Conservation (phyloP, 495 filamentous ascomycete genomes). For the Penicillium odoratum region DNA sequence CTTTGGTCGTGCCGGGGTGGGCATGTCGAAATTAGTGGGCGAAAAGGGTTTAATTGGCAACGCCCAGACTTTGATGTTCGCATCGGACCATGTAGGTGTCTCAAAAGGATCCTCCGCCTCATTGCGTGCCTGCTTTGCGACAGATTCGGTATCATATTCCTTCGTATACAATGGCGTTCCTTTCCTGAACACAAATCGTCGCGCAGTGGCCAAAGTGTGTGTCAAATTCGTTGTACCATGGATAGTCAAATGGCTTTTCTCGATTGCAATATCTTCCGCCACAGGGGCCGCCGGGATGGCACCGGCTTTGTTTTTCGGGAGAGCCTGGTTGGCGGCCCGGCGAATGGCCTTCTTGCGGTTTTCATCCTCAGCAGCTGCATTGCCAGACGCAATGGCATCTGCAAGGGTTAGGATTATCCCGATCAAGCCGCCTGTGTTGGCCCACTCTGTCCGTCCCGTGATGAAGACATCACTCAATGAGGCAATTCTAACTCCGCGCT, state of each 20-base stretch:
- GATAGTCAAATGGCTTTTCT: slow-evolving; percentile 54
- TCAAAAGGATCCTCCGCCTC: slow-evolving; percentile 36
- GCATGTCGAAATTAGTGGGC: slow-evolving; percentile 1
- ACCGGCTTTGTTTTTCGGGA: slow-evolving; percentile 21
- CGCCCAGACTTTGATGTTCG: slow-evolving; percentile 78
- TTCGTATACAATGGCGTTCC: slow-evolving; percentile 66
- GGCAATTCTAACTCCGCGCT: slow-evolving; percentile 58
- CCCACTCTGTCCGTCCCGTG: slow-evolving; percentile 74
- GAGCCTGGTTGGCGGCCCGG: slow-evolving; percentile 14
- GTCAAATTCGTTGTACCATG: slow-evolving; percentile 76
- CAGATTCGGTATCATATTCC: slow-evolving; percentile 58
- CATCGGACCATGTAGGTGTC: slow-evolving; percentile 70
- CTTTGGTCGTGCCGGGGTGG: slow-evolving; percentile 18
- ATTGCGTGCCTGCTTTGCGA: slow-evolving; percentile 17
- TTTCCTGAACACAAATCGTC: slow-evolving; percentile 85
- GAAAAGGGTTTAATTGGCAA: slow-evolving; percentile 54
- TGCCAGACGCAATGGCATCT: slow-evolving; percentile 51
- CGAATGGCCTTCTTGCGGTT: slow-evolving; percentile 28
- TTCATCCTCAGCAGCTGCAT: slow-evolving; percentile 32
- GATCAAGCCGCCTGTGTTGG: slow-evolving; percentile 73
- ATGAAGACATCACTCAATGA: slow-evolving; percentile 77
- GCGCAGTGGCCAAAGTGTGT: slow-evolving; percentile 76
- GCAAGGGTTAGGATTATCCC: slow-evolving; percentile 82
- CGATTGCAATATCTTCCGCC: neutral
- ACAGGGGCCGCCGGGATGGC: neutral